Evolutionary conservation across 108 stramenopile species (phyloP), one percentile per base, ranked within the genome.

Genomic region (Skeletonema grethae): DNA sequence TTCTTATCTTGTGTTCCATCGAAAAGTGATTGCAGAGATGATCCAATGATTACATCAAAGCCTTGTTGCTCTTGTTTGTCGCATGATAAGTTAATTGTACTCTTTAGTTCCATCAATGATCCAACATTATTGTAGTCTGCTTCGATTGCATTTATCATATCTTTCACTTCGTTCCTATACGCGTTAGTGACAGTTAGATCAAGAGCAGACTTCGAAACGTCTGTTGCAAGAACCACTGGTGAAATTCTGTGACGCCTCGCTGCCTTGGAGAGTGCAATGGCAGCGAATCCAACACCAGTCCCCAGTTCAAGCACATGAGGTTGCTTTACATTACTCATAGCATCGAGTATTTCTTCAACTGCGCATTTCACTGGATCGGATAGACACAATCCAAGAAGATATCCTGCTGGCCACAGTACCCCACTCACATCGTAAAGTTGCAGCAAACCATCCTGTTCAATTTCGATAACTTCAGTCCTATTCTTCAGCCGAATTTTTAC

Each of bases 391-490:
- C 79, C 73, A 1, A 88, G 72, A 62, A 88, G 67, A 73, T 88
- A 88, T 34, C 87, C 87, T 3, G 80, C 79, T 20, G 87, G 87
- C 87, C 87, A 88, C 20, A 85, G 60, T 2, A 88, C 79, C 25
- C 82, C 80, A 5, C 85, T 73, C 8, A 84, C 83, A 58, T 88
- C 87, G 71, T 77, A 88, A 5, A 65, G 65, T 13, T 83, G 61
- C 18, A 88, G 71, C 38, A 70, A 80, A 0, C 87, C 87, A 48
- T 88, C 87, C 75, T 88, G 87, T 32, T 88, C 87, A 20, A 88
- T 61, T 18, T 55, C 75, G 10, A 81, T 70, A 15, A 57, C 61
- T 11, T 7, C 29, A 5, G 38, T 43, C 22, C 48, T 36, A 15
- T 34, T 28, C 24, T 18, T 18, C 12, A 81, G 53, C 31, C 41